phyloP scores from a whole-genome alignment of 163 green algal genomes.

The Prototheca stagnorum region DNA sequence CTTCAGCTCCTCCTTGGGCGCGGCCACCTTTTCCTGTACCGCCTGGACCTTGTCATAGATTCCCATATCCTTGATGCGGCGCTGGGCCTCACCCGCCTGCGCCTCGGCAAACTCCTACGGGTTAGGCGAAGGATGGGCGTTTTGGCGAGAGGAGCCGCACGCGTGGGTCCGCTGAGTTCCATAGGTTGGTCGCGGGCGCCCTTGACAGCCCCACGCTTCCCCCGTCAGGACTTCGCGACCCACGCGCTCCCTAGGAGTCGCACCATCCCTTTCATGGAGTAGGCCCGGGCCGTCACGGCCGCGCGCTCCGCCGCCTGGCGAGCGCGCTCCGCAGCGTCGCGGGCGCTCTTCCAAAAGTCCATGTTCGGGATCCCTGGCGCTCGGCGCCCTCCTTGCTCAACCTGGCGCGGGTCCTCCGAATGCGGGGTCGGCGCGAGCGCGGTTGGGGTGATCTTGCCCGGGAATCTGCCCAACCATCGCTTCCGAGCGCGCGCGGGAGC shows the following conservation, averaged over 20 bases:
- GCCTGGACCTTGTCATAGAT: too few relatives aligned
- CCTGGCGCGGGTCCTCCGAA: too few relatives aligned
- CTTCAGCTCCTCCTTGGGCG: too few relatives aligned
- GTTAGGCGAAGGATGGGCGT: not conserved
- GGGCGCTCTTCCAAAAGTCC: slow-evolving; percentile 11
- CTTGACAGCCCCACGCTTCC: not conserved
- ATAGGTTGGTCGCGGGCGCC: not conserved
- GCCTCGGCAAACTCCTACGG: not conserved
- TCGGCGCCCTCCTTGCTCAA: too few relatives aligned
- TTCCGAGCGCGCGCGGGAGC: too few relatives aligned
- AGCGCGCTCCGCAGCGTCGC: too few relatives aligned
- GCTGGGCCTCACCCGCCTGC: not conserved
- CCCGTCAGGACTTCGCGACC: not conserved
- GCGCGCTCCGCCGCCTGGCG: slow-evolving; percentile 8
- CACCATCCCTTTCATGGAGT: slow-evolving; percentile 13
- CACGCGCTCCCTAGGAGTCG: not conserved
- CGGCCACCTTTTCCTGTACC: too few relatives aligned
- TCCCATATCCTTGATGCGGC: too few relatives aligned
- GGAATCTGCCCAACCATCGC: too few relatives aligned
- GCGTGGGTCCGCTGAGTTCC: not conserved
- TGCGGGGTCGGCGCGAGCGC: too few relatives aligned
- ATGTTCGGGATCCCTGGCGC: too few relatives aligned
- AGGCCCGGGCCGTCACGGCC: slow-evolving; percentile 1
- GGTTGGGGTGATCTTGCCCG: too few relatives aligned
- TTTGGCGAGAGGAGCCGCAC: not conserved